Conservation (phyloP, 2,329 filamentous ascomycete species). For the Claviceps spartinae region DNA sequence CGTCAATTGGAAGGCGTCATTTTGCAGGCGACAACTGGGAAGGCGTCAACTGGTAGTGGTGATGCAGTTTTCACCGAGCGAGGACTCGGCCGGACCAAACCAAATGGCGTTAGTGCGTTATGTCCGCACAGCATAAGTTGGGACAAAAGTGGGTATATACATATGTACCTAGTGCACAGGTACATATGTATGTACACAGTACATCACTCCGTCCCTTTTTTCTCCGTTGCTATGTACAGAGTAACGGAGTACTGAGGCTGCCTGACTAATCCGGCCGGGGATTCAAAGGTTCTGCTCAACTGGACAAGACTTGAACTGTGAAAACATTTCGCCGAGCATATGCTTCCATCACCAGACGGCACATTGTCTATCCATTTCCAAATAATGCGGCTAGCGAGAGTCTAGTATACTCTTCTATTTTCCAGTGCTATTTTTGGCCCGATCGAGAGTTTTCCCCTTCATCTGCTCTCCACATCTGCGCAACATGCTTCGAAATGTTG, state of each 20-base stretch:
- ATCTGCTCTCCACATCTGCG: background rate
- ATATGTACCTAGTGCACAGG: too few relatives aligned
- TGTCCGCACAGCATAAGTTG: background rate
- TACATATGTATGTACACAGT: too few relatives aligned
- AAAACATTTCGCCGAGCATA: background rate
- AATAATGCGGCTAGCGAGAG: background rate
- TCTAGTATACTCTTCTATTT: background rate
- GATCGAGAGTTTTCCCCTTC: background rate
- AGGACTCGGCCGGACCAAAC: background rate
- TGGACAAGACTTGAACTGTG: background rate
- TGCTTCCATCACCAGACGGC: background rate
- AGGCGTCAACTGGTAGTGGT: background rate
- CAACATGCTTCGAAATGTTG: conserved; percentile 39
- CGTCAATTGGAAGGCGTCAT: background rate
- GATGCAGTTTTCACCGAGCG: conserved; percentile 4
- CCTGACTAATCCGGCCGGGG: background rate
- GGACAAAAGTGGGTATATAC: too few relatives aligned
- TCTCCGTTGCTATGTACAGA: too few relatives aligned
- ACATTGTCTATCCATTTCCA: background rate
- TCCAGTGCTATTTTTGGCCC: background rate
- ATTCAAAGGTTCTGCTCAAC: background rate
- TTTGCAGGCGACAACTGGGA: background rate
- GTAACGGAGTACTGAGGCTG: too few relatives aligned
- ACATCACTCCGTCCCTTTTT: too few relatives aligned
- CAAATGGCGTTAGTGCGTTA: background rate